phyloP scores from a whole-genome alignment of 2,329 filamentous ascomycete genomes.

The Penicillium sumatraense region DNA sequence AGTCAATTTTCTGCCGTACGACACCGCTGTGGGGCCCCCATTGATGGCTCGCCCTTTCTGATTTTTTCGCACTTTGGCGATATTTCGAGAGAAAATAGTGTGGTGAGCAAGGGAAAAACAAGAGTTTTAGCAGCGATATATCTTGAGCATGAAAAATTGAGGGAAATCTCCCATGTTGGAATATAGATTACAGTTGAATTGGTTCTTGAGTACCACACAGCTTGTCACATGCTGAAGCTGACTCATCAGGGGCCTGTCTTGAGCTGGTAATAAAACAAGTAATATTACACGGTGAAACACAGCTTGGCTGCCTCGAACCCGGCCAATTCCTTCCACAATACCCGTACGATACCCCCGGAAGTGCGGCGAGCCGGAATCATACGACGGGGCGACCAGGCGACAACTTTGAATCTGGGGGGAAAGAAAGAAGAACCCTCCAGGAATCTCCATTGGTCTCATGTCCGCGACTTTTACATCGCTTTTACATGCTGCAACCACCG shows the following conservation, averaged over 20 bases:
- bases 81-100: not conserved
- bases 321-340: not conserved
- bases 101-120: not conserved
- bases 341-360: constrained; percentile 6
- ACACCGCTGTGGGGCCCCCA: constrained; percentile 8
- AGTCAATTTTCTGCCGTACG: constrained; percentile 5
- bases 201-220: too few species aligned
- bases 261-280: not conserved
- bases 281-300: not conserved
- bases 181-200: too few species aligned
- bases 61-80: not conserved
- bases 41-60: not conserved
- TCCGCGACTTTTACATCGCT: not conserved
- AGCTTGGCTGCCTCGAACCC: not conserved
- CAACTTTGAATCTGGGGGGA: not conserved
- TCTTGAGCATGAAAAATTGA: too few species aligned
- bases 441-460: not conserved
- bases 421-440: too few species aligned
- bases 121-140: too few species aligned
- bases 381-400: constrained; percentile 3
- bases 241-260: not conserved
- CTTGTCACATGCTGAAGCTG: constrained; percentile 1
- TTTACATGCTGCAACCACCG: not conserved
- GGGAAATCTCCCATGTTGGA: too few species aligned
- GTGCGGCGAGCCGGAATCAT: constrained; percentile 15